Evolutionary conservation across 1,139 yeast species (phyloP).

Genomic region (Fermentozyma sake): DNA sequence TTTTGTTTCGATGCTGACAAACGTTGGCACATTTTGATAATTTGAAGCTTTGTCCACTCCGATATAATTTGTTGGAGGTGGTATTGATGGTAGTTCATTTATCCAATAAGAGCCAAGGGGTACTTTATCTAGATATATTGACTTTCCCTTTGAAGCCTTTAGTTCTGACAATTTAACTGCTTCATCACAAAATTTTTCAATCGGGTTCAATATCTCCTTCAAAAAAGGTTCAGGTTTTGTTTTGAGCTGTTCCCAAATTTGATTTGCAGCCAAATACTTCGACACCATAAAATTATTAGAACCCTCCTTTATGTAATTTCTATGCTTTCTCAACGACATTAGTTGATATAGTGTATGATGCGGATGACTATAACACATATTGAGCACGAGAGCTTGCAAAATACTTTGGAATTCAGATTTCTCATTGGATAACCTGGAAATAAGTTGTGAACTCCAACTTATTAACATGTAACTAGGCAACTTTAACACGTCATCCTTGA

Average conservation of each 20-base stretch:
- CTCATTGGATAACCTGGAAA: slow-evolving; percentile 62
- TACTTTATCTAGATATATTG: slow-evolving; percentile 31
- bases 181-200: slow-evolving; percentile 48
- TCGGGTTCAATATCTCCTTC: slow-evolving; percentile 27
- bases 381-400: slow-evolving; percentile 46
- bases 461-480: slow-evolving; percentile 62
- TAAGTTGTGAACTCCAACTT: slow-evolving; percentile 80
- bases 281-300: slow-evolving; percentile 34
- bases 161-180: slow-evolving; percentile 49
- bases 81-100: slow-evolving; percentile 45
- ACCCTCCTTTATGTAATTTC: slow-evolving; percentile 23
- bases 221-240: slow-evolving; percentile 13
- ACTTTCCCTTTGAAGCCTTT: slow-evolving; percentile 33
- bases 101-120: slow-evolving; percentile 57
- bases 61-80: slow-evolving; percentile 63
- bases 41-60: slow-evolving; percentile 38
- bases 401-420: slow-evolving; percentile 49
- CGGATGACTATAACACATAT: slow-evolving; percentile 63
- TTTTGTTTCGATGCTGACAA: slow-evolving; percentile 39
- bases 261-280: slow-evolving; percentile 49
- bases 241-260: slow-evolving; percentile 35
- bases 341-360: slow-evolving; percentile 71
- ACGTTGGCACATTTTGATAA: slow-evolving; percentile 47
- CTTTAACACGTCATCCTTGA: slow-evolving; percentile 25
- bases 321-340: slow-evolving; percentile 51